Percentiles rank a stretch among this genome's conserved stretches.
Conservation (phyloP, 371 early-diverging fungal species). For the Lichtheimia ornata region DNA sequence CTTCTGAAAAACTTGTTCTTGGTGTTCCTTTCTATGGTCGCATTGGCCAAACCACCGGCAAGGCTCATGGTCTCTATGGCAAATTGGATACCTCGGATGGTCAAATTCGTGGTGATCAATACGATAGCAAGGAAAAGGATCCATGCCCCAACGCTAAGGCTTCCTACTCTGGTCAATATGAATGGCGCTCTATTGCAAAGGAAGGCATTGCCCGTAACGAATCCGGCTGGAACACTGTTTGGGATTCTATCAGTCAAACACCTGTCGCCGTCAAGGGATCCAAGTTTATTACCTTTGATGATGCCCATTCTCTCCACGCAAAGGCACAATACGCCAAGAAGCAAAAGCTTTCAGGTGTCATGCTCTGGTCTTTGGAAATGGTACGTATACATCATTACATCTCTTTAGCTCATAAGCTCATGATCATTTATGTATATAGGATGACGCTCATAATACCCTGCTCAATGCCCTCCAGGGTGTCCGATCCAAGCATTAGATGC, state of each 20-base stretch:
- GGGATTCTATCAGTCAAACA: conserved; percentile 49
- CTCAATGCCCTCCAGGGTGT: conserved; percentile 37
- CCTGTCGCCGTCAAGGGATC: conserved; percentile 63
- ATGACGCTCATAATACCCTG: conserved; percentile 30
- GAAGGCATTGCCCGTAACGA: conserved; percentile 19
- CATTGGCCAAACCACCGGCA: conserved; percentile 16
- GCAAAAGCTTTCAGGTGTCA: conserved; percentile 54
- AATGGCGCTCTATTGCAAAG: conserved; percentile 26
- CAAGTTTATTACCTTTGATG: conserved; percentile 61
- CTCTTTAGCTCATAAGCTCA: background rate
- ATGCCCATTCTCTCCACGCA: conserved; percentile 43
- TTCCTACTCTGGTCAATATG: conserved; percentile 26
- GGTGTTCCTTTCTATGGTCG: conserved; percentile 68
- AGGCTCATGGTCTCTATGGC: conserved; percentile 7
- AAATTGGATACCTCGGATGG: background rate
- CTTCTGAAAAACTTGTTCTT: conserved; percentile 48
- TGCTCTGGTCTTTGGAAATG: conserved; percentile 64
- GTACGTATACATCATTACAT: conserved; percentile 10
- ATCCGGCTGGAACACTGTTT: conserved; percentile 29
- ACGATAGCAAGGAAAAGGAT: conserved; percentile 17
- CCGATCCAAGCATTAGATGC: conserved; percentile 18
- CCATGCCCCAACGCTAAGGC: conserved; percentile 14
- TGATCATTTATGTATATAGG: conserved; percentile 16
- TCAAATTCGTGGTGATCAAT: conserved; percentile 25
- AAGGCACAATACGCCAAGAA: conserved; percentile 55